Base-by-base conservation (phyloP, 257 asterid species). In the Capsicum rhomboideum region DNA sequence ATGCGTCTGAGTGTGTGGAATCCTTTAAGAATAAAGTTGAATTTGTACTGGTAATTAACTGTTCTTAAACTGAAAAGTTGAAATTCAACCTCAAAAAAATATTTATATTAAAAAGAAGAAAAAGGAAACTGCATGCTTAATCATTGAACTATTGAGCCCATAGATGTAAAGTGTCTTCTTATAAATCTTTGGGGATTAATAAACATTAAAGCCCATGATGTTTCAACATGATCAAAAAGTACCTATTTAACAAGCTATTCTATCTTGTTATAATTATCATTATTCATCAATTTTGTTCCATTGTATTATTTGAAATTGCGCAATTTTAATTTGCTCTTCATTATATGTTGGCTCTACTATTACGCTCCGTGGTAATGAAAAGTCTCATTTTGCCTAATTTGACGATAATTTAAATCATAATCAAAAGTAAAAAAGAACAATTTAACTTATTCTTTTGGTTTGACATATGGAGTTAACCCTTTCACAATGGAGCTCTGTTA, bases 171-270 rank as follows among this genome's bases (percentile, higher is more conserved):
- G 81, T 50, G 1, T 49, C 9, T 26, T 75, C 23, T 8, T 49
- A 75, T 49, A 50, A 49, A 64, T 18, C 23, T 82, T 11, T 67
- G 20, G 46, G 79, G 79, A 55, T 72, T 50, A 26, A 40, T 31
- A 29, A 85, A 72, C 28, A 82, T 17, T 85, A 61, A 82, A 72
- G 83, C 59, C 79, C 87, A 85, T 58, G 16, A 44, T 75, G 50
- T 10, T 61, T 23, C 21, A 63, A 18, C 28, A 40, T n/a, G 40
- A 75, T 49, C 61, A 8, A 46, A 20, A 75, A 75, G 44, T 75
- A 20, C 18, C 17, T 28, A 50, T 50, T 75, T 75, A 14, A 49
- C 63, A 50, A 26, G 63, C 63, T 3, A 16, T 49, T 50, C 16
- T 17, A 50, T 75, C 81, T 75, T 50, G 46, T 49, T 61, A 50